phyloP scores from a whole-genome alignment of 2,329 filamentous ascomycete genomes.

The Ophiostoma quercus region DNA sequence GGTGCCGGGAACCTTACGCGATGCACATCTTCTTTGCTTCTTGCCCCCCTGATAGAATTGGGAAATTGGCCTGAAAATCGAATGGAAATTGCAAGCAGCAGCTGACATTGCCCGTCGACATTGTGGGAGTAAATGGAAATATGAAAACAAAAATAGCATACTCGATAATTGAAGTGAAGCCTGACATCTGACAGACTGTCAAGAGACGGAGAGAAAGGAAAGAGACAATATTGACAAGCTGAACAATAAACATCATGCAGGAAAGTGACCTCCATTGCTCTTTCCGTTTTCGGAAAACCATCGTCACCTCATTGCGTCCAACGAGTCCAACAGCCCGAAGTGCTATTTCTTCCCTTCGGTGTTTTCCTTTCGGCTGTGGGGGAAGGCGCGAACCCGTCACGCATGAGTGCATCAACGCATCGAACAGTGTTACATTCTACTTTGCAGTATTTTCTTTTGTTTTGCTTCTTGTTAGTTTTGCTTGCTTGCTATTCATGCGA shows the following conservation, averaged over 20 bases:
- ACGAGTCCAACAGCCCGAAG: neutral
- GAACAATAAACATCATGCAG: neutral
- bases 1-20: constrained; percentile 34
- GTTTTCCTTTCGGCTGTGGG: neutral
- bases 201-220: neutral
- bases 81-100: neutral
- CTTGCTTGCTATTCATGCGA: neutral
- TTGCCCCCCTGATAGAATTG: neutral
- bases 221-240: neutral
- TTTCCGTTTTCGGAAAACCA: constrained; percentile 19
- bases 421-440: constrained; percentile 4
- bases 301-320: neutral
- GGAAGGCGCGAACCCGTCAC: constrained; percentile 4
- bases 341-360: neutral
- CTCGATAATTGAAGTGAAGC: neutral
- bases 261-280: neutral
- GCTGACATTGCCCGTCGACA: neutral
- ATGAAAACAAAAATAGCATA: neutral
- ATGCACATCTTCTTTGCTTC: constrained; percentile 23
- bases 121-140: neutral
- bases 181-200: neutral
- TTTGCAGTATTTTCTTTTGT: neutral
- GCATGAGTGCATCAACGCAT: neutral
- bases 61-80: constrained; percentile 12
- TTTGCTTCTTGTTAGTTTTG: neutral